These are phyloP conservation scores for Picochlorum sp. DNA, from an alignment of 139 green algal species.

Conservation along the genomic window DNA sequence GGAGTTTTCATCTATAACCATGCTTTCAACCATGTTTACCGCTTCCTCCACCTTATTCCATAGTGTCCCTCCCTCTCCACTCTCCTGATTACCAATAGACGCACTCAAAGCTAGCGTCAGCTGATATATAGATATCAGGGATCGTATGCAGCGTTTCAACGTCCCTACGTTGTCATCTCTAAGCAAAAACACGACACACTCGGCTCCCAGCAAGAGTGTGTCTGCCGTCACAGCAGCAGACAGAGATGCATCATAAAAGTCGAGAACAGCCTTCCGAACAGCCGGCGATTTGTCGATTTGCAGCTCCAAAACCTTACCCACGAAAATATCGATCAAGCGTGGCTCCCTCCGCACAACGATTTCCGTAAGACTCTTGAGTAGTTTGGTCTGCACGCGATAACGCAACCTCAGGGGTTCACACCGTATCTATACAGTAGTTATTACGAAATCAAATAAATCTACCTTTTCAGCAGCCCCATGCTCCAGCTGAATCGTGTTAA, in stretches of 20 bases:
- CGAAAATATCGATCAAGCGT: constrained; percentile 28
- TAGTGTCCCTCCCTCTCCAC: neutral
- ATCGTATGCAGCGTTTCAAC: constrained; percentile 4
- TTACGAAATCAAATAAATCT: neutral
- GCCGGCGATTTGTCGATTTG: constrained; percentile 29
- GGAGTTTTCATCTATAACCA: constrained; percentile 4
- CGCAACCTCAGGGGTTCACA: neutral
- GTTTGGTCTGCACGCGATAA: constrained; percentile 19
- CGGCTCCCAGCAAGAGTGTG: constrained; percentile 6
- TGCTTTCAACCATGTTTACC: neutral
- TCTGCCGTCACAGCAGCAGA: constrained; percentile 1
- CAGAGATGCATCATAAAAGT: constrained; percentile 23
- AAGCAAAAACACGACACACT: constrained; percentile 12
- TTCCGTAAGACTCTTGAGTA: constrained; percentile 38
- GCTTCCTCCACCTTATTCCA: constrained; percentile 21
- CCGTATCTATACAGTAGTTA: neutral
- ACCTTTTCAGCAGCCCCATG: constrained; percentile 18
- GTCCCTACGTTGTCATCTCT: constrained; percentile 8
- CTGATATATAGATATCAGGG: neutral
- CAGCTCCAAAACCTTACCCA: constrained; percentile 35
- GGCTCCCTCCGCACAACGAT: constrained; percentile 34
- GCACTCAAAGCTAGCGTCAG: too few species aligned
- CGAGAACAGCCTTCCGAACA: constrained; percentile 24
- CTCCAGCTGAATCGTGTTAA: constrained; percentile 28
- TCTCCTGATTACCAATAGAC: neutral